Evolutionary conservation across 2,329 filamentous ascomycete species (phyloP).

Genomic region (Macroventuria anomochaeta): DNA sequence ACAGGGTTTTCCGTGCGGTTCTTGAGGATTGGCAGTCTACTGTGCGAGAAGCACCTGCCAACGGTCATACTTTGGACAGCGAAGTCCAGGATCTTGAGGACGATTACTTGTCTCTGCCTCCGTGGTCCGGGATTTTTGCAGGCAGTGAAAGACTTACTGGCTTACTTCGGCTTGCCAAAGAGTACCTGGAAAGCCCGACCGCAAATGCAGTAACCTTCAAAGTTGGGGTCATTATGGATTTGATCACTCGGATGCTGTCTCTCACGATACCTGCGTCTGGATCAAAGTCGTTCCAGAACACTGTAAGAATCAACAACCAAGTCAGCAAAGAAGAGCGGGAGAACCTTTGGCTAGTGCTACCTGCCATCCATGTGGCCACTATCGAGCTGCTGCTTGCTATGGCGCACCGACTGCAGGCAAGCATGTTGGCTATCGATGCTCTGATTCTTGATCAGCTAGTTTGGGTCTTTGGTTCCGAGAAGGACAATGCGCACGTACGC

Average conservation of each 20-base stretch:
- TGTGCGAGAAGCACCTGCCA: constrained; percentile 50
- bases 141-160: constrained; percentile 73
- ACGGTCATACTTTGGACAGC: constrained; percentile 38
- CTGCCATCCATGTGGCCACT: constrained; percentile 75
- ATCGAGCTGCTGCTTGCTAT: constrained; percentile 67
- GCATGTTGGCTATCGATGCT: constrained; percentile 65
- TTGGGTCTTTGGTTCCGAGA: constrained; percentile 70
- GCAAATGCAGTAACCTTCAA: constrained; percentile 70
- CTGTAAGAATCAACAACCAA: constrained; percentile 70
- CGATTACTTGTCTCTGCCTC: constrained; percentile 61
- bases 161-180: constrained; percentile 69
- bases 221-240: constrained; percentile 70
- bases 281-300: constrained; percentile 46
- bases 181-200: constrained; percentile 69
- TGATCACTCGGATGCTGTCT: constrained; percentile 72
- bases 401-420: constrained; percentile 63
- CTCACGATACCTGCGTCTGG: constrained; percentile 61
- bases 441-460: constrained; percentile 73
- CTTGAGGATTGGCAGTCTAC: constrained; percentile 81
- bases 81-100: constrained; percentile 49
- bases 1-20: constrained; percentile 79
- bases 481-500: constrained; percentile 61
- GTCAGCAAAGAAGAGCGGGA: constrained; percentile 83
- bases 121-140: constrained; percentile 76
- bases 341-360: constrained; percentile 74